phyloP scores from a whole-genome alignment of 2,329 filamentous ascomycete genomes.

The Colletotrichum sp. region DNA sequence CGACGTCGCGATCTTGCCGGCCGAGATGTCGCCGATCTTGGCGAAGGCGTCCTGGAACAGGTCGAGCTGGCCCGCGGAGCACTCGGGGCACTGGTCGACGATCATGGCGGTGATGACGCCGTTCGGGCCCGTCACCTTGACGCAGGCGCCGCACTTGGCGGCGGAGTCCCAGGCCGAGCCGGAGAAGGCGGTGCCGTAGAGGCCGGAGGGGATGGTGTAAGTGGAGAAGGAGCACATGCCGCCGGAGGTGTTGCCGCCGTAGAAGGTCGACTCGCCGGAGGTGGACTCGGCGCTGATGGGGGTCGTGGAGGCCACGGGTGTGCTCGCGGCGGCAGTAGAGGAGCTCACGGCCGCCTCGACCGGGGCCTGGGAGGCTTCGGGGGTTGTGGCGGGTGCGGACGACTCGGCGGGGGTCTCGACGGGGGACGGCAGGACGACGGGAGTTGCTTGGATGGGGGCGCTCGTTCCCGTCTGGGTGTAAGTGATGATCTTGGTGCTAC shows the following conservation, averaged over 20 bases:
- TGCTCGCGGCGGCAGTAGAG: neutral
- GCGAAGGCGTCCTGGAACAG: constrained; percentile 48
- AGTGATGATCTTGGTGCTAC: constrained; percentile 5
- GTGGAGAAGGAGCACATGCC: constrained; percentile 68
- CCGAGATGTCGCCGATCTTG: constrained; percentile 37
- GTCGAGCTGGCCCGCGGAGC: constrained; percentile 44
- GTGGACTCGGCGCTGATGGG: neutral
- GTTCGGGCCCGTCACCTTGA: constrained; percentile 61
- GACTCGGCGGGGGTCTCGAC: neutral
- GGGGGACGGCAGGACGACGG: neutral
- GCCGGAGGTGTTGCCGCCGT: constrained; percentile 60
- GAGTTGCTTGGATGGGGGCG: neutral
- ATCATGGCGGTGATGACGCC: constrained; percentile 69
- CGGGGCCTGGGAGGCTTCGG: neutral
- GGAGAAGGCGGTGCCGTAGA: constrained; percentile 68
- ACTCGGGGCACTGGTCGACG: constrained; percentile 51
- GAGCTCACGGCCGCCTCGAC: neutral
- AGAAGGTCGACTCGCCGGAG: constrained; percentile 52
- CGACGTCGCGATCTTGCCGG: constrained; percentile 37
- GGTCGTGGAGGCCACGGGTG: neutral
- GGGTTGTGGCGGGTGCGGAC: neutral
- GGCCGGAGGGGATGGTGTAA: constrained; percentile 63
- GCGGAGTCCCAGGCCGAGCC: constrained; percentile 60
- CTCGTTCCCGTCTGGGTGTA: neutral
- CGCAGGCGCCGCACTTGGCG: constrained; percentile 65